Base-by-base conservation (phyloP, 129 eudicot genomes). In the Arctium minus region DNA sequence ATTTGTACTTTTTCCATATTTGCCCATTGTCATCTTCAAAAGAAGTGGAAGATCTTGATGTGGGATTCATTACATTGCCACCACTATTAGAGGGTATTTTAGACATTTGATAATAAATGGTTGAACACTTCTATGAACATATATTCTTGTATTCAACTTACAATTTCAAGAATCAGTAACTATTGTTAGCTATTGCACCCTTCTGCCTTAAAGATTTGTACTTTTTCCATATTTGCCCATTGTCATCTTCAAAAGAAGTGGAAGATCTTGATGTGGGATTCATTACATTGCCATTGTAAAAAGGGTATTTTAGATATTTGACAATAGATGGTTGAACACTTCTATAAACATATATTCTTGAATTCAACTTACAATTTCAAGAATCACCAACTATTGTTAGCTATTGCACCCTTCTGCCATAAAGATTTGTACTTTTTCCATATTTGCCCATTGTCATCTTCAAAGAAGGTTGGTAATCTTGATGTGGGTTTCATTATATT, bases 21-120 rank as follows among this genome's bases (percentile, higher is more conserved):
- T 82, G 30, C 80, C 10, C 37, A 31, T n/a, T 42, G 70, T 18
- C 69, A 40, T 64, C 80, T 65, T 82, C 56, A 65, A 33, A 67
- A 31, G 18, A n/a, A 74, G 44, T 75, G 68, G 70, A 80, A 29
- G 70, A 32, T 42, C 40, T 80, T 70, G 73, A 38, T 31, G 29
- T 70, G 53, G 62, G 70, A 13, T 80, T 80, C 27, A 3, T 13
- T 33, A 60, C 68, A 60, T 60, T 60, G 29, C n/a, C n/a, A n/a
- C 68, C 68, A 60, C 68, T 60, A n/a, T 60, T 17, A 76, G 3
- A 68, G 40, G 71, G 80, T 64, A 74, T 17, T 40, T 65, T 75
- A 65, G 85, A 32, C 3, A 46, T 68, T 18, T 68, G n/a, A n/a
- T n/a, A 1, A n/a, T 60, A 60, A 3, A 60, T 60, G 29, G 68